Conservation (phyloP, 371 early-diverging fungal species). For the Conidiobolus incongruus region DNA sequence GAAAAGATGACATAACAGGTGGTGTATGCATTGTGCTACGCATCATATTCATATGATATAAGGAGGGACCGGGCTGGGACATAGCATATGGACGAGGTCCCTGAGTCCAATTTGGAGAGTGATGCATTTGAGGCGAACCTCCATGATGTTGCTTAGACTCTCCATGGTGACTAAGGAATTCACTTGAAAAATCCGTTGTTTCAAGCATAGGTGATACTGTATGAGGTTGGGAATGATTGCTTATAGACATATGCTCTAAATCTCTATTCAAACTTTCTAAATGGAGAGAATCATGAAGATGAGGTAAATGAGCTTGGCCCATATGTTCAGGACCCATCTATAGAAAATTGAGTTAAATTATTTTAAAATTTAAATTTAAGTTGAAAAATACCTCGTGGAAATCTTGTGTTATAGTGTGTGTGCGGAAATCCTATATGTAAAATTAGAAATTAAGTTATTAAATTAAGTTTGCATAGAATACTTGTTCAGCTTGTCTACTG, state of each 20-base stretch:
- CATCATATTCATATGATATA: background rate
- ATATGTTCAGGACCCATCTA: too few relatives aligned
- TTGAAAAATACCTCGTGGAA: background rate
- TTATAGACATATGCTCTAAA: too few relatives aligned
- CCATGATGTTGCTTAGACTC: too few relatives aligned
- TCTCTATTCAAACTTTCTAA: too few relatives aligned
- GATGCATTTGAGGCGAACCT: too few relatives aligned
- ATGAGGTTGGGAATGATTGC: too few relatives aligned
- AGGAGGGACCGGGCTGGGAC: background rate
- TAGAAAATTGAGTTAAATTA: background rate
- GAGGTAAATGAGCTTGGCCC: too few relatives aligned
- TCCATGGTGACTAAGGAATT: too few relatives aligned
- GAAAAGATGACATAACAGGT: slow-evolving; percentile 10
- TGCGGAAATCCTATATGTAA: background rate
- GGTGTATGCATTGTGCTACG: slow-evolving; percentile 5
- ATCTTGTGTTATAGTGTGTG: background rate
- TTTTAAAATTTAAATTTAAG: background rate
- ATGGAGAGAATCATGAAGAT: too few relatives aligned
- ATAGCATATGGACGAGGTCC: background rate
- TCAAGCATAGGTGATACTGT: too few relatives aligned
- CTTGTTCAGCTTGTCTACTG: background rate
- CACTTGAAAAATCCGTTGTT: too few relatives aligned
- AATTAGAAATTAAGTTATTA: background rate
- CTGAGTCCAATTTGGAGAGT: background rate
- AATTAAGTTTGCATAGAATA: background rate